phyloP scores from a whole-genome alignment of 805 yeast genomes.

The Kuraishia hungarica region DNA sequence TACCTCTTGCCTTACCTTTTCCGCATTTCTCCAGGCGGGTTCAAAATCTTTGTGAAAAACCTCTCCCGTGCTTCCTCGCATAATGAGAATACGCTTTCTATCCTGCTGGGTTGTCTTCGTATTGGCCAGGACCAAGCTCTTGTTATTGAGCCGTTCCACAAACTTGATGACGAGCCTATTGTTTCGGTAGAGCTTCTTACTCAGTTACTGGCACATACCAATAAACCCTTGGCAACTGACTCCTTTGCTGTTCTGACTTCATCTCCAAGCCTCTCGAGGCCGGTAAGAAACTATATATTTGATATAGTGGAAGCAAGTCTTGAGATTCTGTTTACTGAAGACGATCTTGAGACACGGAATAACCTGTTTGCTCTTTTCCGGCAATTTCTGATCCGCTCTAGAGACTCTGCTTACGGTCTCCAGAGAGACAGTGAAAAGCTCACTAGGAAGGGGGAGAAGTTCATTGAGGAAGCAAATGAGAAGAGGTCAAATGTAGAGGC shows the following conservation, averaged over 20 bases:
- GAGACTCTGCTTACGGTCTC: constrained; percentile 59
- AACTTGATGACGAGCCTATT: constrained; percentile 20
- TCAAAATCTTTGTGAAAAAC: constrained; percentile 27
- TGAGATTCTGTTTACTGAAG: constrained; percentile 50
- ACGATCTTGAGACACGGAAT: constrained; percentile 60
- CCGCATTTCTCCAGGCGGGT: constrained; percentile 37
- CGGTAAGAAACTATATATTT: constrained; percentile 38
- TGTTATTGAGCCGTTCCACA: constrained; percentile 38
- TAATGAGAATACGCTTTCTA: constrained; percentile 21
- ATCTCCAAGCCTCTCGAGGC: constrained; percentile 53
- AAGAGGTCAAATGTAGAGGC: constrained; percentile 21
- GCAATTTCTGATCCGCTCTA: constrained; percentile 52
- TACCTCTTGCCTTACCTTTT: constrained; percentile 61
- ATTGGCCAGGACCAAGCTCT: constrained; percentile 57
- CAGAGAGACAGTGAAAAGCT: constrained; percentile 41
- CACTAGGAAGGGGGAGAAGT: constrained; percentile 24
- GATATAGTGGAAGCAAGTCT: constrained; percentile 33
- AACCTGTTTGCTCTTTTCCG: constrained; percentile 54
- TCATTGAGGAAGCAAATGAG: constrained; percentile 27
- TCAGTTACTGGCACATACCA: constrained; percentile 36
- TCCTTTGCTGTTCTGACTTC: constrained; percentile 54
- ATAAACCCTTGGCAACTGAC: constrained; percentile 34
- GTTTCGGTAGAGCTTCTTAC: constrained; percentile 24
- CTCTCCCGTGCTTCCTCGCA: constrained; percentile 17
- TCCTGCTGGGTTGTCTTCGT: constrained; percentile 46